A percentile compares a stretch with the other conserved stretches of the same genome.
Conservation (phyloP, 192 early-diverging fungal species). For the Glomus cerebriforme region DNA sequence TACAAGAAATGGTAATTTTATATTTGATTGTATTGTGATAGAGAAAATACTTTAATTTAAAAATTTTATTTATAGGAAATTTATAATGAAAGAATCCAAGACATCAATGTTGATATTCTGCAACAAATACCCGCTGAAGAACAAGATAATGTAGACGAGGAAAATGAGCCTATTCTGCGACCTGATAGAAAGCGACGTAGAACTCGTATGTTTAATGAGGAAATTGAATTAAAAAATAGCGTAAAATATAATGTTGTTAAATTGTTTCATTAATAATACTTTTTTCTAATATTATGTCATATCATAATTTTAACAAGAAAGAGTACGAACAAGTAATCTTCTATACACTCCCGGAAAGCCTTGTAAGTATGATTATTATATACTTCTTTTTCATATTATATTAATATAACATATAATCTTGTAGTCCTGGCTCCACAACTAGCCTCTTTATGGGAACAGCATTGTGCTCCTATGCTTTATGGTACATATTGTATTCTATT, state of each 20-base stretch:
- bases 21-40: background rate
- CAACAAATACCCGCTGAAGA: background rate
- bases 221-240: slow-evolving; percentile 19
- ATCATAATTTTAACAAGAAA: background rate
- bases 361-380: background rate
- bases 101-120: background rate
- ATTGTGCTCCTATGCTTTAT: slow-evolving; percentile 29
- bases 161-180: background rate
- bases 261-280: background rate
- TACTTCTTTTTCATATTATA: background rate
- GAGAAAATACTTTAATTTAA: background rate
- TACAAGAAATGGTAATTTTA: slow-evolving; percentile 3
- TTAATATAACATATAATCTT: background rate
- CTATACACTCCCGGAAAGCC: slow-evolving; percentile 12
- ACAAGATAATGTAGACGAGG: background rate
- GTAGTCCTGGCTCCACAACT: slow-evolving; percentile 11
- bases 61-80: background rate
- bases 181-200: background rate
- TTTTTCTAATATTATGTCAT: background rate
- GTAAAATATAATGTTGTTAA: background rate
- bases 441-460: background rate
- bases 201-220: slow-evolving; percentile 4
- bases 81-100: background rate
- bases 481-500: background rate
- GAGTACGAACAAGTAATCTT: background rate